Percentiles rank a stretch among this genome's conserved stretches.
These are phyloP conservation scores for Candida qinlingensis DNA, from an alignment of 805 yeast genomes.

Conservation along the genomic window DNA sequence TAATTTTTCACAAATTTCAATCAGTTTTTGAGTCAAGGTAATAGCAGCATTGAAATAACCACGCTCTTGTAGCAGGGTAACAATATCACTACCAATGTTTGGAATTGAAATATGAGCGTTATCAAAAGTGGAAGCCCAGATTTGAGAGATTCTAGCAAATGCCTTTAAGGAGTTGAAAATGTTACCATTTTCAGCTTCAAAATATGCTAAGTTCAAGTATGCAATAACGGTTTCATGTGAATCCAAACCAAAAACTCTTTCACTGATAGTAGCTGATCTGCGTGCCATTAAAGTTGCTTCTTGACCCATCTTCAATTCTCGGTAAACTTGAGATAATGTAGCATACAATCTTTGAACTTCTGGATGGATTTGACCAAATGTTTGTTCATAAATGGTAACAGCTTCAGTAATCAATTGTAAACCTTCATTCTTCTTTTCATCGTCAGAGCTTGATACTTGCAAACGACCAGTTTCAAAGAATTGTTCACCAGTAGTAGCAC, in stretches of 20 bases:
- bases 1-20: slow-evolving; percentile 42
- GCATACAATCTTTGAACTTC: slow-evolving; percentile 71
- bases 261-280: slow-evolving; percentile 66
- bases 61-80: slow-evolving; percentile 50
- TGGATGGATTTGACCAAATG: slow-evolving; percentile 75
- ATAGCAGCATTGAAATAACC: slow-evolving; percentile 44
- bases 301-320: slow-evolving; percentile 47
- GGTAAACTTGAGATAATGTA: slow-evolving; percentile 59
- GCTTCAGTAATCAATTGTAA: slow-evolving; percentile 63
- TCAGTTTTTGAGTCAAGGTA: slow-evolving; percentile 47
- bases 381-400: slow-evolving; percentile 69
- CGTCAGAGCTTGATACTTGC: slow-evolving; percentile 11
- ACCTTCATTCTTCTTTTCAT: slow-evolving; percentile 48
- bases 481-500: slow-evolving; percentile 67
- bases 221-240: slow-evolving; percentile 69
- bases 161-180: slow-evolving; percentile 56
- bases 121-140: slow-evolving; percentile 51
- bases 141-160: slow-evolving; percentile 52
- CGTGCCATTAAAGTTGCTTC: slow-evolving; percentile 64
- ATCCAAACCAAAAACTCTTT: slow-evolving; percentile 79
- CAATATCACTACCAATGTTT: slow-evolving; percentile 57
- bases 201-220: slow-evolving; percentile 67
- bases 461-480: slow-evolving; percentile 59
- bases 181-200: slow-evolving; percentile 59
- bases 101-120: slow-evolving; percentile 63